Evolutionary conservation across 257 asterid genomes (phyloP).

Genomic region (Solanum clarkiae): DNA sequence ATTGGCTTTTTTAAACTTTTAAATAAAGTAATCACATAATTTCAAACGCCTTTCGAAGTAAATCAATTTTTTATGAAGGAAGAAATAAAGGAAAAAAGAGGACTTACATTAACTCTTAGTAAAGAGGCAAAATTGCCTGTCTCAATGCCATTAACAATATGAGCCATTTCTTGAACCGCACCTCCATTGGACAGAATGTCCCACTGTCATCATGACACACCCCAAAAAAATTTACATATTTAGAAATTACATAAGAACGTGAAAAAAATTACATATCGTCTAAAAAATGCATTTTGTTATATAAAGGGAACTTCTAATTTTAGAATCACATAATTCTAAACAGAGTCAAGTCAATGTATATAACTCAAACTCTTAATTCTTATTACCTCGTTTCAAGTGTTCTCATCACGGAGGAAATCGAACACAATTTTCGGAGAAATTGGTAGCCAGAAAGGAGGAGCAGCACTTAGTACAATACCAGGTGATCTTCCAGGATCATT

Average conservation of each 20-base stretch:
- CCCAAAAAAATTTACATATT: background rate
- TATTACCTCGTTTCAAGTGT: slow-evolving; percentile 21
- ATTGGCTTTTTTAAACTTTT: background rate
- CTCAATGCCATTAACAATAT: slow-evolving; percentile 22
- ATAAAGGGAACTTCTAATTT: too few relatives aligned
- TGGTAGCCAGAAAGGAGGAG: slow-evolving; percentile 49
- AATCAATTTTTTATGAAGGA: background rate
- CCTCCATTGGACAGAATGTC: slow-evolving; percentile 23
- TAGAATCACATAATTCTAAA: too few relatives aligned
- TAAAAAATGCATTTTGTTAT: too few relatives aligned
- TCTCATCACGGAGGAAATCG: slow-evolving; percentile 15
- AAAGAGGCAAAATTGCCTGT: slow-evolving; percentile 22
- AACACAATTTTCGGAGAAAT: slow-evolving; percentile 22
- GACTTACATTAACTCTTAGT: slow-evolving; percentile 15
- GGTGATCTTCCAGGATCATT: slow-evolving; percentile 27
- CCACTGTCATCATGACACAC: slow-evolving; percentile 16
- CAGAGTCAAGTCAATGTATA: too few relatives aligned
- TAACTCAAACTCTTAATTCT: background rate
- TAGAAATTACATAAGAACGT: background rate
- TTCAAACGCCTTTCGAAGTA: background rate
- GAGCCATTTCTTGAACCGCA: slow-evolving; percentile 17
- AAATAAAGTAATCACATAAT: background rate
- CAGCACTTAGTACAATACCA: slow-evolving; percentile 20
- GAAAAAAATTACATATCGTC: background rate
- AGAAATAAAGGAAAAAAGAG: background rate